phyloP scores from a whole-genome alignment of 768 basidiomycete species.

The Rhizopogon salebrosus region DNA sequence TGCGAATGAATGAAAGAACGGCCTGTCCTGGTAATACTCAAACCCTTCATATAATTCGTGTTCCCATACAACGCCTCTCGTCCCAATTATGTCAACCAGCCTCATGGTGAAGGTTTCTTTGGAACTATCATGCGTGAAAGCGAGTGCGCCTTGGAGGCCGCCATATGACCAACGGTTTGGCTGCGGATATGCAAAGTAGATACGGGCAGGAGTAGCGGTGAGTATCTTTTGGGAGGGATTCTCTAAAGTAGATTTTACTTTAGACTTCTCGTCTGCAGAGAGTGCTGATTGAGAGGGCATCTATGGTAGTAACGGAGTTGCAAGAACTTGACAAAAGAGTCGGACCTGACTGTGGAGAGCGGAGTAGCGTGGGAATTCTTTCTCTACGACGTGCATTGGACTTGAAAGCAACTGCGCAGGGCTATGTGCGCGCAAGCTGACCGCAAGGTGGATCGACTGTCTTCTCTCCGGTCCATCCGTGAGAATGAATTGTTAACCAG shows the following conservation, averaged over 20 bases:
- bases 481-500: no score
- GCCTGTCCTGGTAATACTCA: slow-evolving; percentile 76
- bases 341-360: not conserved
- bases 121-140: slow-evolving; percentile 57
- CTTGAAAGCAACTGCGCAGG: no score
- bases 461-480: no score
- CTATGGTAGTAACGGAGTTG: slow-evolving; percentile 1
- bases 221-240: slow-evolving; percentile 64
- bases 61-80: slow-evolving; percentile 87
- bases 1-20: slow-evolving; percentile 89
- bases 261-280: slow-evolving; percentile 69
- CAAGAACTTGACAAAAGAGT: slow-evolving; percentile 1
- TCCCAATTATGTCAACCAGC: slow-evolving; percentile 81
- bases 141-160: slow-evolving; percentile 83
- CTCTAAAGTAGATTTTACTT: slow-evolving; percentile 62
- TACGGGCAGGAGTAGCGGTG: slow-evolving; percentile 74
- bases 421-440: no score
- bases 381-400: no score
- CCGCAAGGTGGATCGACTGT: no score
- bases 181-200: slow-evolving; percentile 86
- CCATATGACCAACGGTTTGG: slow-evolving; percentile 79
- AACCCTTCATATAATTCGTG: slow-evolving; percentile 85
- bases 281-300: slow-evolving; percentile 78
- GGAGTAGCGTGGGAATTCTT: not conserved
- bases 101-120: slow-evolving; percentile 59